A percentile compares a stretch with the other conserved stretches of the same genome.
Evolutionary conservation across 1,284 basidiomycete species (phyloP).

Genomic region (Rugosomyces carneus): DNA sequence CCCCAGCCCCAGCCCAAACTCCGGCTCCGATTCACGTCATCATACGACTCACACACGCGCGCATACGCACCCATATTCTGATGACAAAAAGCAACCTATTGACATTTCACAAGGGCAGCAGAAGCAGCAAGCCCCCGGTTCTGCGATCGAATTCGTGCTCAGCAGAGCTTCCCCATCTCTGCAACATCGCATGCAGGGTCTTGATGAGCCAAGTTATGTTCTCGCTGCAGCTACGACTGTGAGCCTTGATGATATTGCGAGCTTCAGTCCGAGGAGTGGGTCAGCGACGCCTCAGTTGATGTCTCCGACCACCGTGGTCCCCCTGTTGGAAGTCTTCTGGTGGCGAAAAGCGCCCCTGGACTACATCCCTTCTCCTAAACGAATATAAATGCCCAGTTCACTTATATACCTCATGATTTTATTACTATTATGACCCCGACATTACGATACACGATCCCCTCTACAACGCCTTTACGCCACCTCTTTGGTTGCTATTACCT

Average conservation of each 20-base stretch:
- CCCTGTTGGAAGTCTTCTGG: too few relatives aligned
- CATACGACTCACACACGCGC: background rate
- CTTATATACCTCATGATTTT: too few relatives aligned
- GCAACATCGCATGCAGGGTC: conserved; percentile 14
- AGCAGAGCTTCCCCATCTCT: background rate
- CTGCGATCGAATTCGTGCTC: background rate
- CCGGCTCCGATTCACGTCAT: background rate
- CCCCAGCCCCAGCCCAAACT: background rate
- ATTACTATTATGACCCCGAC: too few relatives aligned
- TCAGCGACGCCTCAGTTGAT: conserved; percentile 22
- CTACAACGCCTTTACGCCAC: too few relatives aligned
- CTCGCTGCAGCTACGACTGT: conserved; percentile 17
- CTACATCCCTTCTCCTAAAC: too few relatives aligned
- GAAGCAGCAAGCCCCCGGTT: conserved; percentile 22
- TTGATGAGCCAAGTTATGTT: conserved; percentile 12
- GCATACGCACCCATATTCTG: conserved; percentile 1
- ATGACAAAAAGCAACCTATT: background rate
- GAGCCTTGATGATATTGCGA: conserved; percentile 23
- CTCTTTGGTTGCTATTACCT: too few relatives aligned
- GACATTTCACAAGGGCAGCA: background rate
- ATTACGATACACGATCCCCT: too few relatives aligned
- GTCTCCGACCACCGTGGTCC: too few relatives aligned
- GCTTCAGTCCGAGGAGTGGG: conserved; percentile 19
- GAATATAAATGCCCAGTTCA: too few relatives aligned
- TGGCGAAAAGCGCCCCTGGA: too few relatives aligned